A percentile compares a stretch with the other conserved stretches of the same genome.
Conservation (phyloP, 148 eudicot species). For the Linanthus parryae region DNA sequence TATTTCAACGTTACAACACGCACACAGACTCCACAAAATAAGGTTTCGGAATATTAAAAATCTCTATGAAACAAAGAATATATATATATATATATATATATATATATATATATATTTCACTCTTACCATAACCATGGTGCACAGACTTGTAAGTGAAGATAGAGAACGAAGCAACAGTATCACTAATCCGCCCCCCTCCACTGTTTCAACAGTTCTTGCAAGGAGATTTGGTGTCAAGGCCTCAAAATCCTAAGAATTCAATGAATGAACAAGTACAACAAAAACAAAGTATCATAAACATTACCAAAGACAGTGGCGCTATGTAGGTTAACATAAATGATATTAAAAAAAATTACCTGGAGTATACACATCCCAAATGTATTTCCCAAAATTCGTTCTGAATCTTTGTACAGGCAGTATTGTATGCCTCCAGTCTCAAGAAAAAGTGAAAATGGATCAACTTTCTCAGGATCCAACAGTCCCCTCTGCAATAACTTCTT, state of each 20-base stretch:
- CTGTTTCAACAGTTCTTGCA: conserved; percentile 95
- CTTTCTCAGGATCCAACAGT: conserved; percentile 71
- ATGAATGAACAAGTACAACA: not conserved
- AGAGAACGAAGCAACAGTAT: conserved; percentile 66
- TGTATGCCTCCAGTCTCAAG: conserved; percentile 62
- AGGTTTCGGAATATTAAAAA: no score
- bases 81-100: no score
- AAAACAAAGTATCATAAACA: not conserved
- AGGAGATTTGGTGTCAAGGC: conserved; percentile 91
- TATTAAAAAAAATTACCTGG: conserved; percentile 42
- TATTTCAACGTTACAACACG: no score
- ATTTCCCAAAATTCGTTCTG: conserved; percentile 82
- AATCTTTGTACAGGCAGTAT: conserved; percentile 71
- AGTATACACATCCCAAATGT: conserved; percentile 95
- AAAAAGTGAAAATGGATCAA: conserved; percentile 67
- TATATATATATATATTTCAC: no score
- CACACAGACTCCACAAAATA: no score
- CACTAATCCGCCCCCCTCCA: conserved; percentile 91
- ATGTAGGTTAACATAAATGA: no score
- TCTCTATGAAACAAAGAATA: no score
- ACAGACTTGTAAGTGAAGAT: conserved; percentile 69
- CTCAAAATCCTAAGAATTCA: conserved; percentile 63
- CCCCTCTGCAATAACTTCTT: conserved; percentile 59
- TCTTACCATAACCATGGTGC: conserved; percentile 92
- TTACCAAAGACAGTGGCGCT: not conserved